These are phyloP conservation scores for Wallacemonas sp. DNA, from an alignment of 208 protist genomes.

Conservation along the genomic window DNA sequence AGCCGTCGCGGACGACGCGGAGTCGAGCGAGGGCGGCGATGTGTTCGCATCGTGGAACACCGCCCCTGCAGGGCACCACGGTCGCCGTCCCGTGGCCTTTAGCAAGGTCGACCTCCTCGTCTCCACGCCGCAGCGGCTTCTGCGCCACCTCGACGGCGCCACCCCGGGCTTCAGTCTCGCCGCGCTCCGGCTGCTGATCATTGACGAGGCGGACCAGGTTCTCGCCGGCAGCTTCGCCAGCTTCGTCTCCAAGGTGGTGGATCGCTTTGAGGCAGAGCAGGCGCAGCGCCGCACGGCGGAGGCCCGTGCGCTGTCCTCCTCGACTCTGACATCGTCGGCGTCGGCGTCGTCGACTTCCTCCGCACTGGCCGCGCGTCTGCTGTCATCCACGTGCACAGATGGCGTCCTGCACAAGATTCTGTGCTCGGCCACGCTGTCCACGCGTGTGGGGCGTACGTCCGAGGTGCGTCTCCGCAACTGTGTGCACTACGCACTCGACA, in stretches of 20 bases:
- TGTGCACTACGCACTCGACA: slow-evolving; percentile 78
- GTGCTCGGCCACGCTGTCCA: slow-evolving; percentile 90
- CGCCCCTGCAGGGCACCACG: background rate
- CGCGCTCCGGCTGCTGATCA: slow-evolving; percentile 74
- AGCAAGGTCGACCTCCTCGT: slow-evolving; percentile 82
- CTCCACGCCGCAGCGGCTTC: slow-evolving; percentile 78
- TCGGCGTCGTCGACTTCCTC: background rate
- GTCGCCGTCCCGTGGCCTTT: slow-evolving; percentile 24
- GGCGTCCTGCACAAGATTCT: slow-evolving; percentile 79
- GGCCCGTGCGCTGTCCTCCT: slow-evolving; percentile 13
- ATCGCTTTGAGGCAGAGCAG: slow-evolving; percentile 68
- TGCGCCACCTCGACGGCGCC: slow-evolving; percentile 70
- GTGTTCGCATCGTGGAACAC: background rate
- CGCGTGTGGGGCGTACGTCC: slow-evolving; percentile 78
- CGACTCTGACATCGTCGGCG: background rate
- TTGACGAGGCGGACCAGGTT: slow-evolving; percentile 91
- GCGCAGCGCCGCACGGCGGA: slow-evolving; percentile 22
- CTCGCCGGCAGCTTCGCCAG: slow-evolving; percentile 78
- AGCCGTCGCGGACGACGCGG: slow-evolving; percentile 1
- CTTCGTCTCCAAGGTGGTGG: slow-evolving; percentile 79
- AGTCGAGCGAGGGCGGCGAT: too few species aligned
- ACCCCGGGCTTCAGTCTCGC: slow-evolving; percentile 63
- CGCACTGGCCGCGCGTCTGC: slow-evolving; percentile 13
- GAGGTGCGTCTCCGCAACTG: slow-evolving; percentile 88
- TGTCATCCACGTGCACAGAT: background rate